phyloP scores from a whole-genome alignment of 2,329 filamentous ascomycete species.

The Fusarium buharicum region DNA sequence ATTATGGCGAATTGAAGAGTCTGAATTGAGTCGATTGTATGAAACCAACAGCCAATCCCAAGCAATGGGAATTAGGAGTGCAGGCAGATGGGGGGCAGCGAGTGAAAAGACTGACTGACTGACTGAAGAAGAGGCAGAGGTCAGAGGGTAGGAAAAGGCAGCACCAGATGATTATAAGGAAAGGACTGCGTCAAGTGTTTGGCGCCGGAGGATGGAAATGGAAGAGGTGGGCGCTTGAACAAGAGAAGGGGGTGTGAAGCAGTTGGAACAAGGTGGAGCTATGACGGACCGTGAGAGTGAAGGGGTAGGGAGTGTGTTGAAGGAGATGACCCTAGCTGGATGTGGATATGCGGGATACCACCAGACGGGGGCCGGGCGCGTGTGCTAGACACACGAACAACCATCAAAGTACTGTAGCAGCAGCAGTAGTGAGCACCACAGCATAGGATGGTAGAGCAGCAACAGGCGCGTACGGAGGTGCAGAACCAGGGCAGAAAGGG shows the following conservation, averaged over 20 bases:
- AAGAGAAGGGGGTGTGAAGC: conserved; percentile 43
- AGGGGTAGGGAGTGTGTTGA: conserved; percentile 37
- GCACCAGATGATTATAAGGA: conserved; percentile 45
- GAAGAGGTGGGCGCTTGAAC: conserved; percentile 43
- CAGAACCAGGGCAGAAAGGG: conserved; percentile 25
- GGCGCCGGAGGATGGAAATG: conserved; percentile 43
- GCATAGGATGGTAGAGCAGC: conserved; percentile 16
- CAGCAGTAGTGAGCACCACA: conserved; percentile 17
- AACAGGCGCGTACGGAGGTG: conserved; percentile 36
- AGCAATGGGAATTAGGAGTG: conserved; percentile 28
- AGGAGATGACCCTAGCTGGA: conserved; percentile 25
- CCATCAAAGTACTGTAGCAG: conserved; percentile 28
- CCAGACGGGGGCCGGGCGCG: conserved; percentile 40
- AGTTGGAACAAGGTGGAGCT: conserved; percentile 38
- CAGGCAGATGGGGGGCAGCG: conserved; percentile 41
- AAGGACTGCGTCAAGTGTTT: conserved; percentile 45
- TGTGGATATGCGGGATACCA: conserved; percentile 40
- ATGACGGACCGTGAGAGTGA: conserved; percentile 35
- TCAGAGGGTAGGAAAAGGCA: conserved; percentile 38
- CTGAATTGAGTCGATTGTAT: conserved; percentile 31
- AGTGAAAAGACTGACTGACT: conserved; percentile 43
- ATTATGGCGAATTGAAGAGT: conserved; percentile 27
- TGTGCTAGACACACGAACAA: conserved; percentile 30
- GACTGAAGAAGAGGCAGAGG: conserved; percentile 41
- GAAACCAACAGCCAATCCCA: conserved; percentile 42